Evolutionary conservation across 139 green algal genomes (phyloP).

Genomic region (Chlorokybus atmophyticus): DNA sequence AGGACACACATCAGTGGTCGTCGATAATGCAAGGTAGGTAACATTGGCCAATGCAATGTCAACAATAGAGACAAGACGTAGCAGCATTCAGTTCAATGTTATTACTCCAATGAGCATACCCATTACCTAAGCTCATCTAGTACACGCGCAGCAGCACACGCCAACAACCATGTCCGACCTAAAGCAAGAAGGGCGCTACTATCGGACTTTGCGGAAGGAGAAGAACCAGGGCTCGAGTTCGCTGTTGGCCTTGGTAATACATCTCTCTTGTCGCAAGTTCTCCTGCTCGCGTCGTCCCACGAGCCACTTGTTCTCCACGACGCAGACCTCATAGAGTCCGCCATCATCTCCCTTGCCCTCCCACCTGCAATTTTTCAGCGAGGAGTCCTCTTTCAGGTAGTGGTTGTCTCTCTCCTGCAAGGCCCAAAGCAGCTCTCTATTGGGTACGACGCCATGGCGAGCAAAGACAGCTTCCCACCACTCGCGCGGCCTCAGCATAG

Average conservation of each 20-base stretch:
- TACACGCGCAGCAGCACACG: too few species aligned
- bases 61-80: too few species aligned
- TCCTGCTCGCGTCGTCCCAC: constrained; percentile 31
- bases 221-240: constrained; percentile 41
- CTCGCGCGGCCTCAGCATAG: constrained; percentile 28
- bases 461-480: constrained; percentile 35
- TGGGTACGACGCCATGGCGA: constrained; percentile 25
- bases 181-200: too few species aligned
- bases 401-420: constrained; percentile 24
- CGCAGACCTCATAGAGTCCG: constrained; percentile 33
- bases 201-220: constrained; percentile 25
- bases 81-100: too few species aligned
- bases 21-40: too few species aligned
- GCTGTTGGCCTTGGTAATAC: constrained; percentile 28
- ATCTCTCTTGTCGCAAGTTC: constrained; percentile 29
- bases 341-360: constrained; percentile 27
- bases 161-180: too few species aligned
- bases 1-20: too few species aligned
- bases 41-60: too few species aligned
- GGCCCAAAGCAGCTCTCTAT: constrained; percentile 32
- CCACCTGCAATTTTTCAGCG: constrained; percentile 26
- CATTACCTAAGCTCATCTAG: too few species aligned
- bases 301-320: constrained; percentile 36
- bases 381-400: constrained; percentile 1
- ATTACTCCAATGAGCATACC: too few species aligned